These are phyloP conservation scores for Nepenthes alata DNA, from an alignment of 179 eudicot genomes.

Conservation along the genomic window DNA sequence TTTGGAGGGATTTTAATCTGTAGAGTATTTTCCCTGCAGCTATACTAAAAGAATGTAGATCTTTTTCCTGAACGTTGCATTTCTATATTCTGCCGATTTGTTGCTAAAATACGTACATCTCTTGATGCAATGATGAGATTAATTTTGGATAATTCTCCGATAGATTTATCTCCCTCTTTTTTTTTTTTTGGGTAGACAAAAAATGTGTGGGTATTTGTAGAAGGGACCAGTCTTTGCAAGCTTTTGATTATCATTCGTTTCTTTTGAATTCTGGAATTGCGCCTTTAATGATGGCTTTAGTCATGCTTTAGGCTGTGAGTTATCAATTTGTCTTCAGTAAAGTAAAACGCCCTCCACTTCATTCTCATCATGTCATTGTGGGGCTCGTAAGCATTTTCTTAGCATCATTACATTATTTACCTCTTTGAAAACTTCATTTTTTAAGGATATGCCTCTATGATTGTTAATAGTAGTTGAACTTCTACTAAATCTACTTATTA, in stretches of 20 bases:
- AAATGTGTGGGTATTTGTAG: neutral
- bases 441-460: no score
- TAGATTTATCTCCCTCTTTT: no score
- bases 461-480: no score
- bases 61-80: neutral
- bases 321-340: neutral
- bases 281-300: slow-evolving; percentile 3
- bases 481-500: no score
- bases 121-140: neutral
- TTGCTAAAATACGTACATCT: neutral
- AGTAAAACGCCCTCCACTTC: neutral
- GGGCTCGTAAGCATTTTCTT: no score
- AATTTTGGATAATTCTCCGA: neutral
- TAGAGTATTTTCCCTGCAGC: no score
- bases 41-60: neutral
- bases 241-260: neutral
- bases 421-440: no score
- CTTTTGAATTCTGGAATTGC: neutral
- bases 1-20: no score
- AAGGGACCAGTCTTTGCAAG: neutral
- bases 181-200: no score
- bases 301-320: neutral
- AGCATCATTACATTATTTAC: no score
- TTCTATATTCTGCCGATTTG: neutral
- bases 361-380: no score